Evolutionary conservation across 305 asterid genomes (phyloP).

Genomic region (Galium porrigens): DNA sequence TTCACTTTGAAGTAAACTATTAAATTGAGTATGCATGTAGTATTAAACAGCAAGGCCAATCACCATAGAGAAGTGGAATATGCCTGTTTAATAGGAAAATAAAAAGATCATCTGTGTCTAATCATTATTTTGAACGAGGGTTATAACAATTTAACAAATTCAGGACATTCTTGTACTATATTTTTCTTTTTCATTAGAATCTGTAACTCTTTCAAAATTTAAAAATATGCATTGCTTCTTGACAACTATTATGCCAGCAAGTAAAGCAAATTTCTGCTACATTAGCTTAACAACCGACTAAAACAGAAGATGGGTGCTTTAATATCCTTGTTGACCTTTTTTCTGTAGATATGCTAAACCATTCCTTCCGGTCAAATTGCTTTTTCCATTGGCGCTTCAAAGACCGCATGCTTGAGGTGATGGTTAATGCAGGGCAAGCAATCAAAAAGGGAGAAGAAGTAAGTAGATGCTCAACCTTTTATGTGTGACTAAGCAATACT

Average conservation of each 20-base stretch:
- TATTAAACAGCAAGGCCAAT: not conserved
- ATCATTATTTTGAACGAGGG: not conserved
- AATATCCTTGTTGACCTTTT: constrained; percentile 13
- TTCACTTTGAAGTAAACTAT: not conserved
- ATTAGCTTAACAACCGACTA: not conserved
- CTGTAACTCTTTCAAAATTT: not conserved
- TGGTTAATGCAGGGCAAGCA: constrained; percentile 84
- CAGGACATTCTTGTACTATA: not conserved
- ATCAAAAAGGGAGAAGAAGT: constrained; percentile 94
- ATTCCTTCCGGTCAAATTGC: constrained; percentile 86
- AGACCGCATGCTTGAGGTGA: constrained; percentile 97
- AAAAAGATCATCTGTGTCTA: not conserved
- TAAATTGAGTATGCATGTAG: not conserved
- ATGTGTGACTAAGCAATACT: constrained; percentile 4
- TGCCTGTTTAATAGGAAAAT: not conserved
- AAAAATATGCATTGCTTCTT: not conserved
- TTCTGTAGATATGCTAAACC: constrained; percentile 78
- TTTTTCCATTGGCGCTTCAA: constrained; percentile 98
- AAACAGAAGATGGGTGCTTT: not conserved
- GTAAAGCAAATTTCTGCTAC: not conserved
- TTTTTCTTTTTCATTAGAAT: not conserved
- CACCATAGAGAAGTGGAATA: not conserved
- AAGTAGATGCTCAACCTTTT: constrained; percentile 32
- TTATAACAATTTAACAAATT: not conserved
- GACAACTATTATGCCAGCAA: not conserved